A percentile compares a stretch with the other conserved stretches of the same genome.
Evolutionary conservation across 805 yeast genomes (phyloP).

Genomic region (Metschnikowia amazonensis): DNA sequence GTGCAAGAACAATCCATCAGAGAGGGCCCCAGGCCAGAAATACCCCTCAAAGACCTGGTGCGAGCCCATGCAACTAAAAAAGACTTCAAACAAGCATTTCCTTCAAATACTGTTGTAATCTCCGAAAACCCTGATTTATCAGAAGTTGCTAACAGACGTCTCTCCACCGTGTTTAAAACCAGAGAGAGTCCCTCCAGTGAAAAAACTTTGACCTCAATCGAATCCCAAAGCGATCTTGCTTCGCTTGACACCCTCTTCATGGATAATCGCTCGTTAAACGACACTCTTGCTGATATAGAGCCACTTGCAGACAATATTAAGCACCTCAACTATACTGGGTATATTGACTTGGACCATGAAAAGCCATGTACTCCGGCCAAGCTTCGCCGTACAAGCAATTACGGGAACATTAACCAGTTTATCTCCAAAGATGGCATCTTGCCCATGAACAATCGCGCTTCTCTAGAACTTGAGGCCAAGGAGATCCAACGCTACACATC

Average conservation of each 20-base stretch:
- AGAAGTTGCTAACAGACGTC: conserved; percentile 3
- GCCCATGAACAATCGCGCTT: conserved; percentile 17
- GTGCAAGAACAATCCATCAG: neutral
- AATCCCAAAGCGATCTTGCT: conserved; percentile 8
- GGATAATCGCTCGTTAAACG: conserved; percentile 8
- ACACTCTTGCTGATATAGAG: neutral
- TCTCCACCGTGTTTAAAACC: conserved; percentile 5
- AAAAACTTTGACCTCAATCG: conserved; percentile 12
- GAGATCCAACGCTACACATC: conserved; percentile 9
- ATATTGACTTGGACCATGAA: conserved; percentile 9
- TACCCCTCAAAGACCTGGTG: neutral
- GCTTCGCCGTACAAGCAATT: conserved; percentile 15
- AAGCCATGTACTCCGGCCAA: conserved; percentile 6
- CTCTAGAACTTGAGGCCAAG: conserved; percentile 15
- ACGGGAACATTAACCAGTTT: conserved; percentile 11
- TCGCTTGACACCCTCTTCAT: conserved; percentile 9
- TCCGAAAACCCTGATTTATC: neutral
- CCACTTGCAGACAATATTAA: neutral
- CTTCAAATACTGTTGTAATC: neutral
- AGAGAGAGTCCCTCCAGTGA: conserved; percentile 13
- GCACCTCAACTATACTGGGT: conserved; percentile 6
- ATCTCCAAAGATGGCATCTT: conserved; percentile 8
- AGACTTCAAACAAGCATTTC: neutral
- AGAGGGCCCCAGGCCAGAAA: neutral
- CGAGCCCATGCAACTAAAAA: neutral